phyloP scores from a whole-genome alignment of 2,329 filamentous ascomycete genomes.

The Drechslerella stenobrocha region DNA sequence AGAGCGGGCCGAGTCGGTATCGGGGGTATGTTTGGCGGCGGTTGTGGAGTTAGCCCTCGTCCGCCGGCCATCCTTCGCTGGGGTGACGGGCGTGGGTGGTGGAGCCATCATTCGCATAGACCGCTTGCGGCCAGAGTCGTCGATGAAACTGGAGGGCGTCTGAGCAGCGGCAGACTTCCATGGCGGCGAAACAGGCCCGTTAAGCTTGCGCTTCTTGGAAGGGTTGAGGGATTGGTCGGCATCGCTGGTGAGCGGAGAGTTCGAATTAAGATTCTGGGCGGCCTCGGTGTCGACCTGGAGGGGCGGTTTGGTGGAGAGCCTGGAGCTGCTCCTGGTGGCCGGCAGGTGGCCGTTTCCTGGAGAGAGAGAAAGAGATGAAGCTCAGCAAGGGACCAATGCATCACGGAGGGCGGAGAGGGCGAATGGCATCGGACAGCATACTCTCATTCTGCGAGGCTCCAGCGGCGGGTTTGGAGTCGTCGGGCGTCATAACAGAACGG shows the following conservation, averaged over 20 bases:
- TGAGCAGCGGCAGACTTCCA: conserved; percentile 87
- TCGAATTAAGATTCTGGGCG: conserved; percentile 34
- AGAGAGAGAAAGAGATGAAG: conserved; percentile 17
- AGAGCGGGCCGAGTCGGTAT: conserved; percentile 48
- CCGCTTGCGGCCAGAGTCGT: conserved; percentile 66
- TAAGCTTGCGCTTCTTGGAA: conserved; percentile 52
- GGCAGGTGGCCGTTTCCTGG: conserved; percentile 45
- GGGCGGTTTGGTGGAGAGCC: conserved; percentile 18
- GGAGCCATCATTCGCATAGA: conserved; percentile 56
- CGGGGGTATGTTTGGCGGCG: conserved; percentile 50
- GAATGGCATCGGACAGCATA: conserved; percentile 20
- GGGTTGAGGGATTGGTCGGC: conserved; percentile 27
- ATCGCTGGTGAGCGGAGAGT: conserved; percentile 19
- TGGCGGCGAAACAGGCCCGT: conserved; percentile 69
- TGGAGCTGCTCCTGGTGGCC: conserved; percentile 42
- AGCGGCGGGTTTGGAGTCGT: conserved; percentile 41
- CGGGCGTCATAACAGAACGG: conserved; percentile 44
- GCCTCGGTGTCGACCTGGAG: conserved; percentile 40
- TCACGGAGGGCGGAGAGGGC: conserved; percentile 1
- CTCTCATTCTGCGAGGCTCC: conserved; percentile 46
- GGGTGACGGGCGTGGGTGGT: conserved; percentile 39
- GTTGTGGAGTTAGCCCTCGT: conserved; percentile 53
- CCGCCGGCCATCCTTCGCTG: conserved; percentile 53
- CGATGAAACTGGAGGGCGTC: conserved; percentile 80
- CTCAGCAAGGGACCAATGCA: conserved; percentile 37